Evolutionary conservation across 331 rosid species (phyloP), one percentile per base, ranked within the genome.

Genomic region (Quercus tomentella): DNA sequence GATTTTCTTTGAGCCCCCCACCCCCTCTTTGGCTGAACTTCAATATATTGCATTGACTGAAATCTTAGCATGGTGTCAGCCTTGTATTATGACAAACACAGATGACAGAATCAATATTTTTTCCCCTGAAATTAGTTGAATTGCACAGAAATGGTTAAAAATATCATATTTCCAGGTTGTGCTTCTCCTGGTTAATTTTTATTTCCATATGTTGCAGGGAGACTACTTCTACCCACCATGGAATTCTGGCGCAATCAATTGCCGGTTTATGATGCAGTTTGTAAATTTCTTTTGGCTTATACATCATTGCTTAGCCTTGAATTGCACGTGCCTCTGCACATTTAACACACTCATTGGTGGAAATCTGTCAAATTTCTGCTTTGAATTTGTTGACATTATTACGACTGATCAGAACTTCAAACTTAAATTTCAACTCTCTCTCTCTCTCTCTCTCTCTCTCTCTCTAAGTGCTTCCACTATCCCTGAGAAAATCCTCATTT

Each of bases 171-270:
- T 56, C 30, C 23, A 5, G 45, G 30, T 58, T 55, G 52, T 52
- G 35, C 37, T 57, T 43, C 52, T 58, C 26, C 56, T 18, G 35
- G 23, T 68, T 49, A 20, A 67, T 79, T 69, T 62, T 69, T 62
- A 22, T 57, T 77, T 67, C 37, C 51, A 3, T 60, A n/a, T 85
- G 82, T 75, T 83, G 77, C 89, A 93, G 97, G 97, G 60, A 88
- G 97, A 82, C 72, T 86, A 63, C 90, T 86, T 67, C 62, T 93
- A 56, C 98, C 91, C 5, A 70, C 91, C 37, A 58, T 93, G 73
- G 94, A 93, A 83, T 93, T 91, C 87, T 93, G 97, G 97, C 93
- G 94, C 81, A 93, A 93, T 83, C 97, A 91, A 68, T 41, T 75
- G 69, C 89, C 93, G 3, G 76, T 93, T 78, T 93, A 90, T 83